Evolutionary conservation across 345 rosid genomes (phyloP).

Genomic region (Hibiscus mutabilis): DNA sequence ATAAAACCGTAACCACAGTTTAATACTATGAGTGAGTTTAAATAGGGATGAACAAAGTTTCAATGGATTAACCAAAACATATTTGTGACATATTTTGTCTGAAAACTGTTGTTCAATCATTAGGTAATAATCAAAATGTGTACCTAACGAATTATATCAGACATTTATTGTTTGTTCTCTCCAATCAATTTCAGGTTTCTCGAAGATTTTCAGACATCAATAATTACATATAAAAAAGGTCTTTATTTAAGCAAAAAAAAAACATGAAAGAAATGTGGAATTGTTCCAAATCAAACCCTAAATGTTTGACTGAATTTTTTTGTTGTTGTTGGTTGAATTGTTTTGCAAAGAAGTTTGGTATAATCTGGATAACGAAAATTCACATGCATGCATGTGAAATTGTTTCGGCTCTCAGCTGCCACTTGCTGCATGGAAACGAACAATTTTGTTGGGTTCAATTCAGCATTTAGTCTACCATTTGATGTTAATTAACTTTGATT

Average conservation of each 20-base stretch:
- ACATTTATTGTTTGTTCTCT: background rate
- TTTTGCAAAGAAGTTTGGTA: too few species aligned
- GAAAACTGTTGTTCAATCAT: background rate
- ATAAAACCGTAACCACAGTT: too few species aligned
- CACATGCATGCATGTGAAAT: conserved; percentile 22
- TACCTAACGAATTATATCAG: background rate
- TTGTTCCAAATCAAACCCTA: background rate
- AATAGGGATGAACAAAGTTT: background rate
- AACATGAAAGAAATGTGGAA: background rate
- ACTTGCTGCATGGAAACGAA: background rate
- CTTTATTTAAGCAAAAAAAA: background rate
- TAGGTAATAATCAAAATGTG: background rate
- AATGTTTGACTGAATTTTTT: background rate
- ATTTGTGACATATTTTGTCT: background rate
- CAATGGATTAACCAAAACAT: background rate
- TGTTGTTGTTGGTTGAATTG: too few species aligned
- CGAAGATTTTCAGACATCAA: background rate
- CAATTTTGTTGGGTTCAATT: conserved; percentile 1
- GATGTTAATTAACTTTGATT: background rate
- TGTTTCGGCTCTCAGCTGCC: background rate
- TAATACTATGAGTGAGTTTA: background rate
- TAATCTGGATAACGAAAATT: background rate
- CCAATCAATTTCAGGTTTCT: background rate
- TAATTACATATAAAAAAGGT: background rate
- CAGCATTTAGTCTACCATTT: background rate